Base-by-base conservation (phyloP, 768 basidiomycete genomes). In the Hygrophorus pudorinus region DNA sequence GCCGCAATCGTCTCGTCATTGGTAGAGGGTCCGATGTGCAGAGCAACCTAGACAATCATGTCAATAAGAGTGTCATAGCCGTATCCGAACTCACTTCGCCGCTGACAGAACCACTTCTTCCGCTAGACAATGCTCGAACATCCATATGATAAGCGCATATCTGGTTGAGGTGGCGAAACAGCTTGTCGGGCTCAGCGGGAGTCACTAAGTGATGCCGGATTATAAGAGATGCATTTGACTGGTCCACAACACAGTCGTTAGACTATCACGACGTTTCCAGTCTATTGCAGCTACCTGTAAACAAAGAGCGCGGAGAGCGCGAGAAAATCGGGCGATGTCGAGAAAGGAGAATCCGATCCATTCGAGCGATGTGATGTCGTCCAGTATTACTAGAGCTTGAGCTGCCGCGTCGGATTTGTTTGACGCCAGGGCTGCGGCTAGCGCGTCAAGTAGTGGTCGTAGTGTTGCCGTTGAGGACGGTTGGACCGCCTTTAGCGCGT, bases 51-150 rank as follows among this genome's bases (percentile, higher is more conserved):
- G 5, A 38, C n/a, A 29, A 14, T 8, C 18, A 30, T n/a, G 13
- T 14, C 48, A 28, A 32, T 10, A 41, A 38, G 9, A 31, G 31
- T 8, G 14, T 41, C 1, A 8, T n/a, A 33, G 27, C 11, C 12
- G 10, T 24, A 10, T 13, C 35, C 30, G 39, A 38, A 47, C 67
- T 14, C 41, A 84, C 86, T 70, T 87, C 81, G 14, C 86, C 87
- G 46, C 77, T 85, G 21, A 90, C 81, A 16, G 78, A 68, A 2
- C 85, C 85, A 48, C 87, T 89, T 18, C 78, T 66, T 4, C 86
- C 86, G 49, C 81, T 87, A 1, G 78, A 66, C 5, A 90, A 65
- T 0, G 85, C 76, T 32, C 71, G 66, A 2, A 88, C 79, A 46
- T 88, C 85, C 3, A 88, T 52, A 51, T 86, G 84, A 50, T 81